Evolutionary conservation across 2,329 filamentous ascomycete genomes (phyloP), one percentile per base, ranked within the genome.

Genomic region (Blumeriella jaapii): DNA sequence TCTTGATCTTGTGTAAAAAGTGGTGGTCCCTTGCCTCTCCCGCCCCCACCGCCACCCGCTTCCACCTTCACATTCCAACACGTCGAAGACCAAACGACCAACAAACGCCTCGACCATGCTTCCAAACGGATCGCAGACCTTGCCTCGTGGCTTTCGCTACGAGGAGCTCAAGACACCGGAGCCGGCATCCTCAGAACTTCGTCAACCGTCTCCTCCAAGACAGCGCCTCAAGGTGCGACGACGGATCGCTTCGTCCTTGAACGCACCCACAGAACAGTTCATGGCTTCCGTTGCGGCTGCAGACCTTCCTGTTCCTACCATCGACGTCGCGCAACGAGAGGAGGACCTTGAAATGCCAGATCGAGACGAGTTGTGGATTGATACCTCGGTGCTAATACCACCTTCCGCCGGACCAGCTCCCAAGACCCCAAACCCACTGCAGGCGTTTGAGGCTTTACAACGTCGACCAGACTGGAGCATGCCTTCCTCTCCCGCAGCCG

Each of bases 241-340:
- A 31, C 49, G 54, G 28, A 50, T 51, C 46, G 46, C 45, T 17
- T 51, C 49, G 13, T 50, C 29, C 23, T 38, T 52, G 56, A 64
- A 48, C 39, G 72, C 72, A 23, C 72, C 74, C 2, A 78, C 74
- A 1, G 64, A 75, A 49, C 71, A 78, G 32, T 79, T 79, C 49
- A 65, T 79, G n/a, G 74, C 72, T 2, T 78, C 73, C 3, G 74
- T 79, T 38, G 74, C 71, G 28, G 72, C 73, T 12, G 74, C 72
- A 41, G 74, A 79, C 51, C 61, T 76, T 3, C 71, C 74, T 15
- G 68, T 79, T 33, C 74, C 73, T 10, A 78, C 73, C 53, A 76
- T 79, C 37, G 74, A 79, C 55, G 62, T 69, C 41, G 65, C 70
- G 32, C 61, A 64, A 25, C 44, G 53, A 38, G 17, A 29, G 11